Evolutionary conservation across 371 early-diverging fungal species (phyloP).

Genomic region (Smittium mucronatum): DNA sequence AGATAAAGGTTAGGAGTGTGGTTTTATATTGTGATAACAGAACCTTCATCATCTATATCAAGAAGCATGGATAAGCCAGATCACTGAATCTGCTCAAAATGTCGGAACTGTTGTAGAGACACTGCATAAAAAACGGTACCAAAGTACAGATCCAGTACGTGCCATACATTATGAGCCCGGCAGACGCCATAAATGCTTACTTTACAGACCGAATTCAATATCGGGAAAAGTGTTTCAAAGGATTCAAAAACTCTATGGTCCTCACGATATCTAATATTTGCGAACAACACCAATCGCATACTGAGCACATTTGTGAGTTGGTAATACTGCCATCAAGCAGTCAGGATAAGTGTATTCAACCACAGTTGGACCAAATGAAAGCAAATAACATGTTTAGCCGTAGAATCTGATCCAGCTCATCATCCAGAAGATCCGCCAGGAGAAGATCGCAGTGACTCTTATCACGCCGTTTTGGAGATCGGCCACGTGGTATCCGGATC

Average conservation of each 20-base stretch:
- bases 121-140: not conserved
- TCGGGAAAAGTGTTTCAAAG: not conserved
- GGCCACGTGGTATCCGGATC: not conserved
- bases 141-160: not conserved
- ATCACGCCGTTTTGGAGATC: slow-evolving; percentile 5
- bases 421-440: not conserved
- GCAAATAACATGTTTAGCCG: not conserved
- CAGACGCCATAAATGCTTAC: not conserved
- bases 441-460: not conserved
- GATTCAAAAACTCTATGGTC: not conserved
- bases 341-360: not conserved
- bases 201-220: not conserved
- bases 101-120: not conserved
- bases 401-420: not conserved
- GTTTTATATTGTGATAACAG: not conserved
- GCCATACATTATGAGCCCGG: not conserved
- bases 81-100: not conserved
- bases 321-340: not conserved
- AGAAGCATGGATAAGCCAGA: not conserved
- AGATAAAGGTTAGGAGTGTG: not conserved
- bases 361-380: not conserved
- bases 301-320: not conserved
- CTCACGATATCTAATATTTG: not conserved
- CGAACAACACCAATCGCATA: not conserved
- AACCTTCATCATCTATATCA: not conserved